phyloP scores from a whole-genome alignment of 2,329 filamentous ascomycete species.

The Hansfordia pulvinata region DNA sequence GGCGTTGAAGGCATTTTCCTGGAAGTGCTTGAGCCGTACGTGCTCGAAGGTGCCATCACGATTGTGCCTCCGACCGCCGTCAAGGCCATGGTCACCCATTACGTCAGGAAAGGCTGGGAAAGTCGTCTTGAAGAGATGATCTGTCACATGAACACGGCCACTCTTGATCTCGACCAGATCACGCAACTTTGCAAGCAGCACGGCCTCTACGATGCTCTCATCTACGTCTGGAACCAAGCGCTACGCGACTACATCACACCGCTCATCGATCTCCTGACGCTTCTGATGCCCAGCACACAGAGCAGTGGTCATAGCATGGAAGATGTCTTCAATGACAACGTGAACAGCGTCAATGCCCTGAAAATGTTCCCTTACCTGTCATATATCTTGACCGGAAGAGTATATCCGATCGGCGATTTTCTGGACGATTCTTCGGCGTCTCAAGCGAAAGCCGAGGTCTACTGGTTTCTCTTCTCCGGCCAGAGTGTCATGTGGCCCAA shows the following conservation, averaged over 20 bases:
- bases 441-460: slow-evolving; percentile 75
- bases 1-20: slow-evolving; percentile 65
- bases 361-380: slow-evolving; percentile 95
- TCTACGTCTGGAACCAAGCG: slow-evolving; percentile 93
- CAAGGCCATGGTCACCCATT: slow-evolving; percentile 75
- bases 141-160: slow-evolving; percentile 79
- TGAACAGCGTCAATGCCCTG: slow-evolving; percentile 56
- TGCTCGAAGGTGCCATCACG: slow-evolving; percentile 64
- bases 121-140: slow-evolving; percentile 83
- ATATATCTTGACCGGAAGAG: slow-evolving; percentile 74
- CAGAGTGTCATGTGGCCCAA: slow-evolving; percentile 64
- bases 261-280: slow-evolving; percentile 63
- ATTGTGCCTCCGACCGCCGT: slow-evolving; percentile 70
- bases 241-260: slow-evolving; percentile 84
- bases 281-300: slow-evolving; percentile 49
- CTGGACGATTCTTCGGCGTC: slow-evolving; percentile 61
- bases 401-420: slow-evolving; percentile 75
- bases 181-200: slow-evolving; percentile 85
- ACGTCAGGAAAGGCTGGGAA: slow-evolving; percentile 61
- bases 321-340: slow-evolving; percentile 45
- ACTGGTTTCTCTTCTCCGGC: slow-evolving; percentile 87
- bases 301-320: slow-evolving; percentile 40
- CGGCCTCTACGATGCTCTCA: slow-evolving; percentile 83
- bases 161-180: slow-evolving; percentile 87
- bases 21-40: slow-evolving; percentile 76